Percentiles rank a stretch among this genome's conserved stretches.
Evolutionary conservation across 192 early-diverging fungal genomes (phyloP).

Genomic region (Coemansia sp.): DNA sequence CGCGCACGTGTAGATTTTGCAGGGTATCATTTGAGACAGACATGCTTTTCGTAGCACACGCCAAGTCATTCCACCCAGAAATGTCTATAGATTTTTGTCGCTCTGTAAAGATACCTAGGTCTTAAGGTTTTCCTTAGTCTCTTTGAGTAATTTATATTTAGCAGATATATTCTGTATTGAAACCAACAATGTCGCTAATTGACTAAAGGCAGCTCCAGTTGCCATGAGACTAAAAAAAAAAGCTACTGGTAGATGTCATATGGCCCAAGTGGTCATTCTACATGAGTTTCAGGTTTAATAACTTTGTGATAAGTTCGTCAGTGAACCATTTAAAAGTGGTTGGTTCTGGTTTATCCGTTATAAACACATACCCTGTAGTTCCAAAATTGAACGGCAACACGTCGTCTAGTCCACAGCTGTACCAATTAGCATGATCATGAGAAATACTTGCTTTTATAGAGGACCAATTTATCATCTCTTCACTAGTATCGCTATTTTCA

Average conservation of each 20-base stretch:
- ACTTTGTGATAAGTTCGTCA: no score
- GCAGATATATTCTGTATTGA: no score
- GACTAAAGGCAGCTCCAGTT: no score
- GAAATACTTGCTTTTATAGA: neutral
- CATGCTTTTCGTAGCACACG: no score
- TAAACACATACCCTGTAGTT: neutral
- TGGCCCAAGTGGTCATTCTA: neutral
- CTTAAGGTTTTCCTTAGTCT: no score
- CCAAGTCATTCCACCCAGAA: no score
- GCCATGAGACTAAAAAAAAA: neutral
- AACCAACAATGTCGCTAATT: no score
- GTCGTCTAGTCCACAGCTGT: neutral
- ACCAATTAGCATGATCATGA: neutral
- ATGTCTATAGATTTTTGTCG: no score
- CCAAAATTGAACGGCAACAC: neutral
- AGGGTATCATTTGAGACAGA: no score
- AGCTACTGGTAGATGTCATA: neutral
- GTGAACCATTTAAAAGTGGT: neutral
- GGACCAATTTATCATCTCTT: neutral
- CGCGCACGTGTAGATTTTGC: no score
- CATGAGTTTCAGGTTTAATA: neutral
- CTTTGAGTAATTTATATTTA: no score
- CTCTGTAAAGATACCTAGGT: no score
- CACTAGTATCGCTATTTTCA: neutral
- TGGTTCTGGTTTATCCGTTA: neutral